phyloP scores from a whole-genome alignment of 108 stramenopile species.

The Phaeodactylum tricornutum region DNA sequence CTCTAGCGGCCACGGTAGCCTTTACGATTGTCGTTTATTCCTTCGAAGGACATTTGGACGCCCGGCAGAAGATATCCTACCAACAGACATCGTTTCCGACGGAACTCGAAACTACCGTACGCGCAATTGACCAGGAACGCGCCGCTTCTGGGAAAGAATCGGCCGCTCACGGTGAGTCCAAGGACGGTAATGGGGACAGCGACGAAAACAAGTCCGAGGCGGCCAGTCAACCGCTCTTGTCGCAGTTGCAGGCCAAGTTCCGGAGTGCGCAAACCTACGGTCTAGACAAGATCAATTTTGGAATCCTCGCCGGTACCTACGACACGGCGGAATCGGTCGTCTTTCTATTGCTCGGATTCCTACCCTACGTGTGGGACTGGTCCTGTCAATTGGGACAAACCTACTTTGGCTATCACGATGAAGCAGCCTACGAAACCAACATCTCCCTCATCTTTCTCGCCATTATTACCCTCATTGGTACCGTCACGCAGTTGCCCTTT shows the following conservation, averaged over 20 bases:
- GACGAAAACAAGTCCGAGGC: constrained; percentile 14
- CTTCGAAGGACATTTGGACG: constrained; percentile 56
- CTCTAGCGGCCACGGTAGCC: constrained; percentile 47
- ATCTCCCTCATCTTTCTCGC: constrained; percentile 73
- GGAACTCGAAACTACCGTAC: constrained; percentile 51
- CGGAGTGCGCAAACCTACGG: constrained; percentile 75
- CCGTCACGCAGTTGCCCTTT: constrained; percentile 76
- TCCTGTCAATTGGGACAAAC: constrained; percentile 22
- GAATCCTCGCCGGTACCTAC: constrained; percentile 66
- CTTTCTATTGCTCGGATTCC: constrained; percentile 67
- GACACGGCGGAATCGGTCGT: constrained; percentile 47
- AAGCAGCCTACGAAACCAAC: constrained; percentile 66
- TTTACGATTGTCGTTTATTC: constrained; percentile 66
- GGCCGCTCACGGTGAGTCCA: constrained; percentile 11
- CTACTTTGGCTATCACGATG: constrained; percentile 42
- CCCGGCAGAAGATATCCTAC: constrained; percentile 61
- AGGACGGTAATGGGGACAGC: constrained; percentile 10
- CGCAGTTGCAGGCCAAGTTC: constrained; percentile 81
- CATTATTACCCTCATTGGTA: constrained; percentile 60
- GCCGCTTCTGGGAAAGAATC: constrained; percentile 8
- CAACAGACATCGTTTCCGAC: constrained; percentile 55
- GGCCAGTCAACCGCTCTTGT: constrained; percentile 45
- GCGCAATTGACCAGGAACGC: constrained; percentile 52
- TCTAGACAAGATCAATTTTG: constrained; percentile 84
- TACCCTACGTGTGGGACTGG: constrained; percentile 77